These are phyloP conservation scores for Boechera stricta DNA, from an alignment of 345 rosid species.

Conservation along the genomic window DNA sequence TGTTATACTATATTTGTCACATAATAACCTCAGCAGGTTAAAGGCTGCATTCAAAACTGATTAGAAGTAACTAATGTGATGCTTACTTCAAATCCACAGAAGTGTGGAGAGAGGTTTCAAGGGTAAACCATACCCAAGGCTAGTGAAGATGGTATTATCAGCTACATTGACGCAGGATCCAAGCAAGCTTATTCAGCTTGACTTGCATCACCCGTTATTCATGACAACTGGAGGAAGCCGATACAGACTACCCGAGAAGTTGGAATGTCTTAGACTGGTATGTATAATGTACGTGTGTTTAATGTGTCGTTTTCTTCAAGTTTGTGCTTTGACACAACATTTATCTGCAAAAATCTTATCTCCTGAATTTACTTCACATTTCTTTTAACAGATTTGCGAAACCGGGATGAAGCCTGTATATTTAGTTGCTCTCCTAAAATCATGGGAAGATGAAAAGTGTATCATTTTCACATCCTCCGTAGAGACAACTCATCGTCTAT, in stretches of 20 bases:
- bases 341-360: slow-evolving; percentile 20
- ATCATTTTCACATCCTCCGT: slow-evolving; percentile 90
- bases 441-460: slow-evolving; percentile 74
- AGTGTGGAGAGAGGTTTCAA: slow-evolving; percentile 90
- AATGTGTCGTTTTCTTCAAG: neutral
- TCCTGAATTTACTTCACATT: slow-evolving; percentile 12
- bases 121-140: slow-evolving; percentile 78
- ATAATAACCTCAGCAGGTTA: neutral
- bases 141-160: slow-evolving; percentile 86
- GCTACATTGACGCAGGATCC: slow-evolving; percentile 98
- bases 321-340: slow-evolving; percentile 1
- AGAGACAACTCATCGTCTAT: slow-evolving; percentile 84
- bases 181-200: slow-evolving; percentile 92
- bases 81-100: slow-evolving; percentile 40
- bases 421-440: slow-evolving; percentile 77
- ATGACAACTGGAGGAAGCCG: slow-evolving; percentile 78
- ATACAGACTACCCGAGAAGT: slow-evolving; percentile 77
- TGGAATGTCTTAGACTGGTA: slow-evolving; percentile 90
- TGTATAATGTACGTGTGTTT: slow-evolving; percentile 49
- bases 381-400: slow-evolving; percentile 65
- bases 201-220: slow-evolving; percentile 90
- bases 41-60: neutral
- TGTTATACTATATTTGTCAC: neutral
- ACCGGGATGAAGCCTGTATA: slow-evolving; percentile 78
- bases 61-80: slow-evolving; percentile 26